Base-by-base conservation (phyloP, 1,284 basidiomycete genomes). In the Marasmius oreades region DNA sequence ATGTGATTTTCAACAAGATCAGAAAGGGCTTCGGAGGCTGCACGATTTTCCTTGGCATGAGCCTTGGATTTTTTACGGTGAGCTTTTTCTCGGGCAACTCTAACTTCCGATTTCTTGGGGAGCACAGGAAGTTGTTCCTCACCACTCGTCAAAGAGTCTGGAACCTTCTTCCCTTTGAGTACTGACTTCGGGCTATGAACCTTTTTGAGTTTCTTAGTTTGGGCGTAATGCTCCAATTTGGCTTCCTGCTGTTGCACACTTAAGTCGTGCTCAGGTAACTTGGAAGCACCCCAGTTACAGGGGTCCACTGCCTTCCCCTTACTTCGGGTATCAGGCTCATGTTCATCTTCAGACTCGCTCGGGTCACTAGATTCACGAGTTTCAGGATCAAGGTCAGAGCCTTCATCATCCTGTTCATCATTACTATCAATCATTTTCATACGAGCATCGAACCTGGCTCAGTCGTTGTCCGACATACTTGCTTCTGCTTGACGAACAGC, bases 251-350 rank as follows among this genome's bases (percentile, higher is more conserved):
- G 51, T 0, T 61, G 59, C 7, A 63, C 16, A 44, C 66, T 53
- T 3, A 64, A 2, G 1, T 67, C 64, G 1, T 55, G 34, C 5
- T 60, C 46, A 5, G 36, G 37, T 2, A 67, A 36, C 4, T 57
- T 24, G 0, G 59, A 24, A 22, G 53, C 55, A 20, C 68, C 68
- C 68, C 67, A 68, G 34, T 67, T 64, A 18, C 59, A 26, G 10
- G 67, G 64, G 34, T 69, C 65, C 7, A 62, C 39, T n/a, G 58
- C 59, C 51, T 69, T 68, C 6, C 65, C 66, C 53, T 65, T 65
- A 10, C 31, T 20, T n/a, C 24, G 46, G 10, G 62, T 60, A 3
- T 57, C 5, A 12, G 37, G 37, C 16, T 39, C 18, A 39, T 5
- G 37, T 5, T 39, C 37, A 20, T 5, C 5, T 39, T 39, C 37